Percentiles rank a stretch among this genome's conserved stretches.
Evolutionary conservation across 495 filamentous ascomycete species (phyloP).

Genomic region (Tuber microsphaerosporum): DNA sequence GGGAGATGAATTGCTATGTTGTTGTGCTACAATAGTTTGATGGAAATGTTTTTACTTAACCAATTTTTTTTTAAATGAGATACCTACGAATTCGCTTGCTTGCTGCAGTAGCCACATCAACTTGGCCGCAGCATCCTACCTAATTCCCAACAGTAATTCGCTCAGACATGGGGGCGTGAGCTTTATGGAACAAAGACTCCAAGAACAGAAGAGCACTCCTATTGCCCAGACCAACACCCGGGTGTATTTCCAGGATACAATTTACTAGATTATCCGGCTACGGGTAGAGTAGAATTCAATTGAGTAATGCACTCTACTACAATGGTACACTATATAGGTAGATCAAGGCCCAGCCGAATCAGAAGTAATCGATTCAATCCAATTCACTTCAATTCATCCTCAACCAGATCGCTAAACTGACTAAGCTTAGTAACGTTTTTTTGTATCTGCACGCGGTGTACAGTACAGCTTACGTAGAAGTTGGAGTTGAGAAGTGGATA

Average conservation of each 20-base stretch:
- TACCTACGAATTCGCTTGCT: not conserved
- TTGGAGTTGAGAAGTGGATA: too few species aligned
- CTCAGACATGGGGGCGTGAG: not conserved
- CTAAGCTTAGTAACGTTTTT: too few species aligned
- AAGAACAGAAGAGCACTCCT: not conserved
- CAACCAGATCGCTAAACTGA: too few species aligned
- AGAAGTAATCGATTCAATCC: too few species aligned
- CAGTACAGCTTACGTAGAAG: too few species aligned
- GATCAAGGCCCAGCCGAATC: not conserved
- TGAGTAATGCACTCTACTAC: not conserved
- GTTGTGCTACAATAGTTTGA: not conserved
- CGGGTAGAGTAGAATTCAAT: not conserved
- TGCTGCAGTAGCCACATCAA: not conserved
- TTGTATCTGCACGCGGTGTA: too few species aligned
- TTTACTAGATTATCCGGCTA: not conserved
- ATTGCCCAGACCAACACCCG: not conserved
- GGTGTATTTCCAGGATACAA: not conserved
- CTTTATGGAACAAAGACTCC: not conserved
- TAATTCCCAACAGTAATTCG: not conserved
- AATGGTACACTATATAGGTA: not conserved
- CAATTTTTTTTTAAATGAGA: not conserved
- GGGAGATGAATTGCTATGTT: not conserved
- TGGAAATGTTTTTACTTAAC: not conserved
- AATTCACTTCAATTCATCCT: too few species aligned
- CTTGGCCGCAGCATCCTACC: not conserved